Conservation (phyloP, 345 rosid genomes). For the Lumnitzera littorea region DNA sequence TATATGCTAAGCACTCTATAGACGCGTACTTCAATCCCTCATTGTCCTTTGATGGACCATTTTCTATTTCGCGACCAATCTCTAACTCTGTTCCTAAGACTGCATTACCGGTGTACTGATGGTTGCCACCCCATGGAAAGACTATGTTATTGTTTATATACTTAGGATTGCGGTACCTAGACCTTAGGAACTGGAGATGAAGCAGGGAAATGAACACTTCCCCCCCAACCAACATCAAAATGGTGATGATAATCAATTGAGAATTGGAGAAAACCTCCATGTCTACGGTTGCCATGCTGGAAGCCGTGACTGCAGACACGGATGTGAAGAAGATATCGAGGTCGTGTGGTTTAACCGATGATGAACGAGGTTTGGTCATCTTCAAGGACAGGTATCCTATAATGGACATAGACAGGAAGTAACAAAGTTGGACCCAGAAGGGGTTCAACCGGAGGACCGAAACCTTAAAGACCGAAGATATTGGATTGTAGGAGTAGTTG, state of each 20-base stretch:
- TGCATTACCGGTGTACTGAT: too few species aligned
- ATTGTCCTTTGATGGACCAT: too few species aligned
- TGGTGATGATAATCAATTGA: constrained; percentile 49
- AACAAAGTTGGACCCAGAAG: constrained; percentile 31
- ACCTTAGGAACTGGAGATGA: constrained; percentile 15
- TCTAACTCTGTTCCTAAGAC: too few species aligned
- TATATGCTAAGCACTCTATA: constrained; percentile 15
- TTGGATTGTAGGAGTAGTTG: too few species aligned
- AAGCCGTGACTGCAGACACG: constrained; percentile 50
- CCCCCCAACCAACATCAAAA: constrained; percentile 51
- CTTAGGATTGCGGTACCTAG: background rate
- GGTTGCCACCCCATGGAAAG: too few species aligned
- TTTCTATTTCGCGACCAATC: too few species aligned
- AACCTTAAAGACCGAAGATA: too few species aligned
- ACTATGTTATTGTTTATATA: too few species aligned
- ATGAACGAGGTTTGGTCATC: constrained; percentile 27
- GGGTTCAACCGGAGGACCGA: constrained; percentile 14
- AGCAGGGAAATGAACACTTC: constrained; percentile 41
- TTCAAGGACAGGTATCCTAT: constrained; percentile 28
- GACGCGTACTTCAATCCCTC: constrained; percentile 10
- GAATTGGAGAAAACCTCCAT: constrained; percentile 73
- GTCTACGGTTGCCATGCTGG: constrained; percentile 73
- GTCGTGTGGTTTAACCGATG: constrained; percentile 6
- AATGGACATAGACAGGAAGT: constrained; percentile 27
- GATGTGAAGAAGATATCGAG: constrained; percentile 69